These are phyloP conservation scores for Vigna nakashimae DNA, from an alignment of 306 rosid species.

Conservation along the genomic window DNA sequence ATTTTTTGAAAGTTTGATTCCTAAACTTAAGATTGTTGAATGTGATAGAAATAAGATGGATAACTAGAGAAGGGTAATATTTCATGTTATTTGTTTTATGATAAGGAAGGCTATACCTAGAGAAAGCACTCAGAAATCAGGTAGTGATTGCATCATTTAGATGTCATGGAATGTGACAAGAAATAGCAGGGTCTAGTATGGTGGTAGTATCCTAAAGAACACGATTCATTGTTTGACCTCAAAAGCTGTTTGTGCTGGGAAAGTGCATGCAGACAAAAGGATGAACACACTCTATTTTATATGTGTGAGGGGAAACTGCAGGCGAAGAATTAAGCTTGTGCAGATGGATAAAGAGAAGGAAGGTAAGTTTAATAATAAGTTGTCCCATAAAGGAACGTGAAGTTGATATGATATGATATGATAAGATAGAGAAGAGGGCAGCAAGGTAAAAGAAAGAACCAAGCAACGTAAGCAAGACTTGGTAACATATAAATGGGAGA, in stretches of 20 bases:
- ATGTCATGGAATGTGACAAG: background rate
- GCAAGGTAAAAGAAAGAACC: constrained; percentile 13
- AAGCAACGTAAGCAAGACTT: constrained; percentile 20
- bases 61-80: no score
- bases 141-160: background rate
- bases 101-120: no score
- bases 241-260: background rate
- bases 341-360: background rate
- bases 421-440: background rate
- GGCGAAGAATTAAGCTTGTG: background rate
- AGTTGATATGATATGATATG: background rate
- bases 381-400: background rate
- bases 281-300: background rate
- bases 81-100: no score
- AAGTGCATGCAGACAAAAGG: constrained; percentile 3
- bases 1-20: no score
- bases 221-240: background rate
- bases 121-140: background rate
- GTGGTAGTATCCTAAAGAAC: background rate
- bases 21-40: no score
- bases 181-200: background rate
- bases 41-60: no score
- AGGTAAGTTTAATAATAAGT: constrained; percentile 5
- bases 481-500: constrained; percentile 37
- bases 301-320: background rate